Conservation (phyloP, 2,329 filamentous ascomycete genomes). For the Capronia americana region DNA sequence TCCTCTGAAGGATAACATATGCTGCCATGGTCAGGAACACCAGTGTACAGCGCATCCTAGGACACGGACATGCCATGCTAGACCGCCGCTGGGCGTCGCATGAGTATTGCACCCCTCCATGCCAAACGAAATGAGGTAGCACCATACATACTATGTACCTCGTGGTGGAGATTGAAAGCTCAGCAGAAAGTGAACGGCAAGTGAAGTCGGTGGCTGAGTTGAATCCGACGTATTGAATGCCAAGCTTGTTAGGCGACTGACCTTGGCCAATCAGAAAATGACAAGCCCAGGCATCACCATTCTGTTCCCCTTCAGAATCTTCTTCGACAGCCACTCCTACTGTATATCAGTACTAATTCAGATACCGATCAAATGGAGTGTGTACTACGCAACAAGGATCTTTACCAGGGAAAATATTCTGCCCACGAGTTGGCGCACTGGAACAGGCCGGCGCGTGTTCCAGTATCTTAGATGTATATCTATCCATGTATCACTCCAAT, state of each 20-base stretch:
- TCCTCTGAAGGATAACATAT: too few species aligned
- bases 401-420: not conserved
- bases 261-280: conserved; percentile 1
- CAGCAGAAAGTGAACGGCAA: not conserved
- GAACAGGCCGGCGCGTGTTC: not conserved
- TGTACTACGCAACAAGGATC: not conserved
- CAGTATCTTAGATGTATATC: not conserved
- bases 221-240: conserved; percentile 17
- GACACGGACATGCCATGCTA: not conserved
- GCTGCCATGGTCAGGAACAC: not conserved
- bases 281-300: not conserved
- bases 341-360: too few species aligned
- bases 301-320: not conserved
- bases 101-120: not conserved
- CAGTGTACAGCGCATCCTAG: not conserved
- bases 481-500: not conserved
- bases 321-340: not conserved
- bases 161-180: not conserved
- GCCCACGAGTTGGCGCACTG: not conserved
- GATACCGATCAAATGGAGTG: not conserved
- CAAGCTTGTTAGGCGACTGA: not conserved
- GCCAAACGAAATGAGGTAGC: not conserved
- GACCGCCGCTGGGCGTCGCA: not conserved
- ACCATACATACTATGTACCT: not conserved
- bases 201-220: not conserved